Percentiles rank a stretch among this genome's conserved stretches.
phyloP scores from a whole-genome alignment of 352 stramenopile species.

The Lagenidium sp. region DNA sequence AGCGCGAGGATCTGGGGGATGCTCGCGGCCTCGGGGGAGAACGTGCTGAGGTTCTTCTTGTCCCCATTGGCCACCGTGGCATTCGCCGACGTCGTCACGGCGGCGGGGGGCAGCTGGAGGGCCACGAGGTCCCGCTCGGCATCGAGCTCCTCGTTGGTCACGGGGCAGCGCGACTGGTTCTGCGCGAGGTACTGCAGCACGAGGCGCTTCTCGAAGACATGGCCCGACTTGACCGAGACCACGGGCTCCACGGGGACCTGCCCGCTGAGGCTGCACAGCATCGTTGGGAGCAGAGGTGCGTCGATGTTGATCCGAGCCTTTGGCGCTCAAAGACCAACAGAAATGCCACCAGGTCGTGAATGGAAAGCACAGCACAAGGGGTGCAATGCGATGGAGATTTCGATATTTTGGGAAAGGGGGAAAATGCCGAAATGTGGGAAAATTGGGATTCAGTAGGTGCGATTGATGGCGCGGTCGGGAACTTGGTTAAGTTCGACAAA shows the following conservation, averaged over 20 bases:
- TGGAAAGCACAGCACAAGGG: not conserved
- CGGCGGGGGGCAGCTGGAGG: conserved; percentile 26
- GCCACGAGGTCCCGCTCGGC: conserved; percentile 50
- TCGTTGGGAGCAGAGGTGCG: conserved; percentile 6
- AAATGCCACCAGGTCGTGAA: not conserved
- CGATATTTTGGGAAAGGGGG: no score
- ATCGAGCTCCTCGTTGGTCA: conserved; percentile 60
- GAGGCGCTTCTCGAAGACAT: conserved; percentile 85
- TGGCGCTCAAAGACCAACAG: not conserved
- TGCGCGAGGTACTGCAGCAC: conserved; percentile 73
- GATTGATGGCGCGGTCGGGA: no score
- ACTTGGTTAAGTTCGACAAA: no score
- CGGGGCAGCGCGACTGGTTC: conserved; percentile 61
- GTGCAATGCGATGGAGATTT: no score
- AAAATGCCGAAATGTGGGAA: no score
- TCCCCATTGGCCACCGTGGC: no score
- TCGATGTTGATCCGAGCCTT: not conserved
- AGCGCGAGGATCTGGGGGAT: conserved; percentile 55
- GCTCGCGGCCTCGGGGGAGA: conserved; percentile 34
- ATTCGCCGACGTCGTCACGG: not conserved
- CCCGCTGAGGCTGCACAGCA: conserved; percentile 80
- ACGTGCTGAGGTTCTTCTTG: conserved; percentile 9
- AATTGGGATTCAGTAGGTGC: no score
- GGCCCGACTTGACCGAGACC: conserved; percentile 70
- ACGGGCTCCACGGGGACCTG: conserved; percentile 79